Base-by-base conservation (phyloP, 2,329 filamentous ascomycete species). In the Cercospora canescens region DNA sequence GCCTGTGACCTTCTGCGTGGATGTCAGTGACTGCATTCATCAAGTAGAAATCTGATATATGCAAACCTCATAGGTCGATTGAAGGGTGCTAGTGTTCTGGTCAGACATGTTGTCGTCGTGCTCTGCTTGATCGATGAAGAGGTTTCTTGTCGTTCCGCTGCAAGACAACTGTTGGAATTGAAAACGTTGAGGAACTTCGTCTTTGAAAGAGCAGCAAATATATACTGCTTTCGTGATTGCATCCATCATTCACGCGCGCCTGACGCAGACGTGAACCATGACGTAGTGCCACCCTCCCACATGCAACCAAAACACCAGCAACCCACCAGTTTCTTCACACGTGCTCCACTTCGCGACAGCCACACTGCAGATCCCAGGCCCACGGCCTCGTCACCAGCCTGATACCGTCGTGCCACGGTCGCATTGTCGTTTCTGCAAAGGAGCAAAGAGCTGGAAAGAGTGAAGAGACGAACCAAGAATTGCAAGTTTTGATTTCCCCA, bases 71-170 rank as follows among this genome's bases (percentile, higher is more conserved):
- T 62, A 62, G 81, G 89, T 89, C 64, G 91, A 91, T 84, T 94
- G 87, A 76, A 94, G 85, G 70, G 93, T 95, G 69, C 92, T 96
- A 72, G 90, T 86, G 61, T 85, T 77, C 76, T 84, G 83, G 81
- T 83, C 81, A 75, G 83, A 67, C 66, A 71, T 71, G 28, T n/a
- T 35, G 52, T 56, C 30, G n/a, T 34, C 35, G 18, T 32, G 32
- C 12, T 32, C 9, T 34, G 52, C 28, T 18, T 56, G 52, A 56
- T 56, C 18, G 30, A 35, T 56, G 16, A 16, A 48, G 14, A 2
- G 41, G 14, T n/a, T 18, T 56, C 6, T 18, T 24, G 30, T 14
- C 11, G 32, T n/a, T n/a, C n/a, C n/a, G n/a, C 21, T 21, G 52
- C 26, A 4, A 24, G 32, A 18, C 18, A 48, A 24, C 18, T 18